Evolutionary conservation across 2,329 filamentous ascomycete species (phyloP).

Genomic region (Emmonsia crescens): DNA sequence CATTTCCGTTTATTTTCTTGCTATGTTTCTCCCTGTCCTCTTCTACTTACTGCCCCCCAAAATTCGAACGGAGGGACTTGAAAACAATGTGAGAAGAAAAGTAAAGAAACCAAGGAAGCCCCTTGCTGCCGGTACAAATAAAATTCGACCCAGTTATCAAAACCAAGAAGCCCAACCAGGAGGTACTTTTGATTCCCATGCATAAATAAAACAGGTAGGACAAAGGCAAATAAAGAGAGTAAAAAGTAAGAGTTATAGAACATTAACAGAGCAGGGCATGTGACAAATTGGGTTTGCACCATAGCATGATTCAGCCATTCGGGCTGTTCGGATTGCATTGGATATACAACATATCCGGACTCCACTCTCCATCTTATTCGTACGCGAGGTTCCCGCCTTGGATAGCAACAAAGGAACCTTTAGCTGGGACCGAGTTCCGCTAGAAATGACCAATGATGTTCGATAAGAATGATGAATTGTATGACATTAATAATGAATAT

Average conservation of each 20-base stretch:
- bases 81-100: background rate
- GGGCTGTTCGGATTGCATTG: background rate
- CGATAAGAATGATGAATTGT: background rate
- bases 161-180: background rate
- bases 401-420: background rate
- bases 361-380: background rate
- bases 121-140: background rate
- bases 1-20: background rate
- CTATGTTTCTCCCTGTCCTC: background rate
- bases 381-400: background rate
- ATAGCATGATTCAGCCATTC: background rate
- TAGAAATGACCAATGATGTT: background rate
- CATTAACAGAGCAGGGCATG: background rate
- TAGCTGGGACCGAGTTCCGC: background rate
- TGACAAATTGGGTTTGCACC: background rate
- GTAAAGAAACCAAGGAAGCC: background rate
- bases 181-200: constrained; percentile 1
- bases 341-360: background rate
- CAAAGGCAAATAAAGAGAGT: background rate
- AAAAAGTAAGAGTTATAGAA: background rate
- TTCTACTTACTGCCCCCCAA: background rate
- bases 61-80: background rate
- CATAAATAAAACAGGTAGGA: constrained; percentile 1
- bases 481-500: background rate
- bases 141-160: background rate